These are phyloP conservation scores for Emericellopsis terricola DNA, from an alignment of 495 filamentous ascomycete species.

Conservation along the genomic window DNA sequence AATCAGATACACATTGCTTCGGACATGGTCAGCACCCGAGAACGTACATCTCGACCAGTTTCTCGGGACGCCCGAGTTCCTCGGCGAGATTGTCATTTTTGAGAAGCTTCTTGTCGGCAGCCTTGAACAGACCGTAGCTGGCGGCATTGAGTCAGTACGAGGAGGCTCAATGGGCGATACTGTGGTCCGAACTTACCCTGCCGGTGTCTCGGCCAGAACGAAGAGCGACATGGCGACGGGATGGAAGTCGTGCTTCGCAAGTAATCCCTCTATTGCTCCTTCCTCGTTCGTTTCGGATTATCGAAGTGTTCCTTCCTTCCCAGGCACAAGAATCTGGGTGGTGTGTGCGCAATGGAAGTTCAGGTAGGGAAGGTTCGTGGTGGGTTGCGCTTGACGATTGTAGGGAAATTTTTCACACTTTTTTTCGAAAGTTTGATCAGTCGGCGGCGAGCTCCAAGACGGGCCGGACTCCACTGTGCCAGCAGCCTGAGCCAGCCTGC, in stretches of 20 bases:
- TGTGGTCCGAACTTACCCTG: slow-evolving; percentile 36
- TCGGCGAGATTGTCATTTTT: slow-evolving; percentile 61
- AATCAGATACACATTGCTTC: too few relatives aligned
- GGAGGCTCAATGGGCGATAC: background rate
- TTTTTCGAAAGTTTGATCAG: background rate
- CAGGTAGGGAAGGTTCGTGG: slow-evolving; percentile 1
- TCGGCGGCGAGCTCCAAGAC: too few relatives aligned
- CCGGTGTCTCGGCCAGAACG: slow-evolving; percentile 81
- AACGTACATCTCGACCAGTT: slow-evolving; percentile 69
- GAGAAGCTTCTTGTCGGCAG: slow-evolving; percentile 92
- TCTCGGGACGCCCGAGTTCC: slow-evolving; percentile 65
- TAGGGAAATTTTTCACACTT: background rate
- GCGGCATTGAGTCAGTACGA: slow-evolving; percentile 7
- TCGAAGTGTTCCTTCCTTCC: slow-evolving; percentile 3
- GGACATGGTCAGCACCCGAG: background rate
- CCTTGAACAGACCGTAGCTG: slow-evolving; percentile 88
- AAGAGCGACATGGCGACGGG: slow-evolving; percentile 47
- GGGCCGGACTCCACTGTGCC: too few relatives aligned
- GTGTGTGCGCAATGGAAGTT: slow-evolving; percentile 2
- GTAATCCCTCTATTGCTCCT: slow-evolving; percentile 11
- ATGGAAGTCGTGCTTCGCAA: slow-evolving; percentile 2
- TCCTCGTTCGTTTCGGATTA: slow-evolving; percentile 11
- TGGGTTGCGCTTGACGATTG: background rate
- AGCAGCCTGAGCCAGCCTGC: too few relatives aligned
- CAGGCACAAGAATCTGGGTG: background rate